Evolutionary conservation across 139 green algal species (phyloP), one percentile per base, ranked within the genome.

Genomic region (Chlorella sp.): DNA sequence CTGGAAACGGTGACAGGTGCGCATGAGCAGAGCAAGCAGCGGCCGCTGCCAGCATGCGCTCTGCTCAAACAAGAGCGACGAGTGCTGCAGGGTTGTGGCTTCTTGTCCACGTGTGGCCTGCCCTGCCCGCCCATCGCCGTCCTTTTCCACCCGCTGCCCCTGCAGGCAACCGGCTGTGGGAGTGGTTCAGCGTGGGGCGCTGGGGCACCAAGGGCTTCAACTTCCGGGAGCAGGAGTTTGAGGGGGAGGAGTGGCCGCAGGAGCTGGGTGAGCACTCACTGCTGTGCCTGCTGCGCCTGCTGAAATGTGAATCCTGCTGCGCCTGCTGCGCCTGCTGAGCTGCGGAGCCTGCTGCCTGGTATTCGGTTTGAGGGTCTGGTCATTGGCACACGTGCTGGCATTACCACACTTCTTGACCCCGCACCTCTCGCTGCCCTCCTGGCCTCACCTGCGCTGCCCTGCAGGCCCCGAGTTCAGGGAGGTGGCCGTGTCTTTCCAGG

Each of bases 101-200:
- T 57, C 48, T 9, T 57, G 48, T 9, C 48, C 48, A 57, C 48
- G 9, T 57, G 48, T 57, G 7, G 5, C 48, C 48, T 61, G 16
- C 39, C 39, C 24, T 16, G 39, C 16, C 78, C 39, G 1, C 78
- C 39, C 78, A 18, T 22, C 79, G 42, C 28, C 40, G 26, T 42
- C 79, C 22, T 64, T 34, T 37, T n/a, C 2, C 24, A 26, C n/a
- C n/a, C n/a, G n/a, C n/a, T 3, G 73, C 73, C 80, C 16, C 81
- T 61, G 73, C 90, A 92, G 86, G 90, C 60, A 92, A 89, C 34
- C 86, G 78, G 40, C 90, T 93, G 53, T 93, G 90, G 90, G 90
- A 93, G 48, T 91, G 87, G 87, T 84, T 84, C 16, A 82, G n/a
- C 53, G 73, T 93, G 24, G 90, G 90, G 0, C 77, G 89, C 53